Conservation (phyloP, 768 basidiomycete species). For the Leucogyrophana mollusca region DNA sequence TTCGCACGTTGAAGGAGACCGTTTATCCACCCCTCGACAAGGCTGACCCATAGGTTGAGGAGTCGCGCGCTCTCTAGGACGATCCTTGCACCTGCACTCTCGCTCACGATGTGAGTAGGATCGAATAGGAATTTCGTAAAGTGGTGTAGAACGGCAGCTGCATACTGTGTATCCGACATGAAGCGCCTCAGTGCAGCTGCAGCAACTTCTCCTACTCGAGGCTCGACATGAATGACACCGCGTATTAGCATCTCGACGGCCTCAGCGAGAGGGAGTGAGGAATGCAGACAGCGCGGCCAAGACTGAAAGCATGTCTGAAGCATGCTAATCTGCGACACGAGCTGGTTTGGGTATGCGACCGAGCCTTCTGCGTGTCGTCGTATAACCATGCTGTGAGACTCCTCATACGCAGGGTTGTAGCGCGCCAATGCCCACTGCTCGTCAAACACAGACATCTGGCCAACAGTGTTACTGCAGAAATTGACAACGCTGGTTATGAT, state of each 20-base stretch:
- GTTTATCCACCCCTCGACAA: constrained; percentile 70
- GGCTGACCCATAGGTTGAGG: constrained; percentile 67
- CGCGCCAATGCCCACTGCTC: constrained; percentile 75
- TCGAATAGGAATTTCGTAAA: constrained; percentile 77
- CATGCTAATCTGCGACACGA: constrained; percentile 63
- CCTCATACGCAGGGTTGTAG: constrained; percentile 60
- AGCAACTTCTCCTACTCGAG: constrained; percentile 67
- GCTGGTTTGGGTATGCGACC: constrained; percentile 64
- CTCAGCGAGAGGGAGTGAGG: constrained; percentile 50
- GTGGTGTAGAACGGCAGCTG: constrained; percentile 56
- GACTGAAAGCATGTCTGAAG: constrained; percentile 78
- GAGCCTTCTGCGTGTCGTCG: constrained; percentile 64
- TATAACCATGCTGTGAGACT: constrained; percentile 64
- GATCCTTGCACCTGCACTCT: constrained; percentile 61
- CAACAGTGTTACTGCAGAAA: constrained; percentile 62
- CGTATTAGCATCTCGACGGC: constrained; percentile 77
- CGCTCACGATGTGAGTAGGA: constrained; percentile 58
- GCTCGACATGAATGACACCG: constrained; percentile 85
- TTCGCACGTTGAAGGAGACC: constrained; percentile 40
- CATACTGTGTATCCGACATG: constrained; percentile 57
- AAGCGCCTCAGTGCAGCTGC: constrained; percentile 68
- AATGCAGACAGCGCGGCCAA: constrained; percentile 79
- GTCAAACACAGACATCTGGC: constrained; percentile 80
- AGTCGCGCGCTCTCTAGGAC: constrained; percentile 67
- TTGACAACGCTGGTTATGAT: constrained; percentile 56